Base-by-base conservation (phyloP, 805 yeast genomes). In the Metschnikowia gelsemii region DNA sequence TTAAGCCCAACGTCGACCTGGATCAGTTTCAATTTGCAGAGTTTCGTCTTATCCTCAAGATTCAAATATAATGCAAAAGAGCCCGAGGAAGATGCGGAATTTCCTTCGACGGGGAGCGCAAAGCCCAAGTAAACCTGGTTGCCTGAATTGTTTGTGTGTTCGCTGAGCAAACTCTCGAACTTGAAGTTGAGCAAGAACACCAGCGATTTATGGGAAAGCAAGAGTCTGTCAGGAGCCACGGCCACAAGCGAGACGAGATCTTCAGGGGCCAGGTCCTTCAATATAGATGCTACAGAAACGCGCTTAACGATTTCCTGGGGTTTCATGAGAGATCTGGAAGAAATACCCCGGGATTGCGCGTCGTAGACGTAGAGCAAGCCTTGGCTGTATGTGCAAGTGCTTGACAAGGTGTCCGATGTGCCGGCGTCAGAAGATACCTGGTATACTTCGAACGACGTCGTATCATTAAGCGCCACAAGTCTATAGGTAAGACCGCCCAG, bases 1-100 rank as follows among this genome's bases (percentile, higher is more conserved):
- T 87, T 86, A 26, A 76, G 63, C 4, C 93, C 95, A 25, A 80
- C 78, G 45, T 82, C 78, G 27, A 82, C 60, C 36, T 72, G 68
- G 40, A 75, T 59, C 40, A 74, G 61, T 46, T 73, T 69, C 40
- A 78, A 58, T 30, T 67, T 62, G 26, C 72, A 65, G 33, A 64
- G 63, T 38, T 73, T 72, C 44, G 73, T 72, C 45, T 67, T 71
- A 8, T 58, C 55, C 41, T 70, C 70, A 39, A 62, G 63, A 39
- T 70, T 59, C 35, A 73, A 59, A 43, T 64, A 67, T 39, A 75
- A 53, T 8, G 70, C 72, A 55, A 66, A 63, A 1, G 80, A 63
- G 31, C 62, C 62, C 37, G 61, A 61, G 3, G 73, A 59, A 44
- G 62, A 69, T 12, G 61, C 43, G 3, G 79, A 61, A 35, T 54